Base-by-base conservation (phyloP, 192 early-diverging fungal genomes). In the Oehlia diaphana region DNA sequence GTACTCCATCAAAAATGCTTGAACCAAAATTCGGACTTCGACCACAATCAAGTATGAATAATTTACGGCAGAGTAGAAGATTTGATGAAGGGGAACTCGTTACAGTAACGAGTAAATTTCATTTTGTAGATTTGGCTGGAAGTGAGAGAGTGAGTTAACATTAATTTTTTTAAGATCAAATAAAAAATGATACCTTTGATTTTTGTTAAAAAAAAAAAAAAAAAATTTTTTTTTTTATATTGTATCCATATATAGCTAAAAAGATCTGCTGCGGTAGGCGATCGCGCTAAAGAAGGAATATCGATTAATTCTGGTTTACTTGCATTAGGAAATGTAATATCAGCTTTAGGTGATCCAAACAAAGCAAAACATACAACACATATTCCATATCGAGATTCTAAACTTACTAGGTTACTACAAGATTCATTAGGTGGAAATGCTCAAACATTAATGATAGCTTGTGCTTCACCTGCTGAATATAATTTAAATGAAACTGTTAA, bases 101-200 rank as follows among this genome's bases (percentile, higher is more conserved):
- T 21, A 86, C 87, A 3, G 83, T 95, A 12, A 88, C 87, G 4
- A 96, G 95, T 37, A 99, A 99, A 85, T 96, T 99, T 79, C 96
- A 98, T 82, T 99, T 99, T 89, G 98, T 99, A 21, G 98, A 99
- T 87, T 86, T 99, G 82, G 98, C 98, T 33, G 98, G 98, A 42
- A 96, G 95, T 68, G 98, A 99, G 84, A 85, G 95, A 66, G 87
- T 88, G 81, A 76, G 80, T 83, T 23, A 26, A 13, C 50, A 21
- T 44, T 47, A 44, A 8, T 26, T 19, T 58, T 37, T 37, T 35
- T 26, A 26, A 37, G 35, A 37, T 37, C 35, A 37, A 37, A 42
- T 21, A 9, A 66, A 9, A 66, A 28, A 8, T 77, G 14, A 42
- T 23, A 13, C 7, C 44, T 74, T 19, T 2, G 14, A 12, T 31